Evolutionary conservation across 75 land plant species (phyloP), one percentile per base, ranked within the genome.

Genomic region (Isoetes taiwanensis): DNA sequence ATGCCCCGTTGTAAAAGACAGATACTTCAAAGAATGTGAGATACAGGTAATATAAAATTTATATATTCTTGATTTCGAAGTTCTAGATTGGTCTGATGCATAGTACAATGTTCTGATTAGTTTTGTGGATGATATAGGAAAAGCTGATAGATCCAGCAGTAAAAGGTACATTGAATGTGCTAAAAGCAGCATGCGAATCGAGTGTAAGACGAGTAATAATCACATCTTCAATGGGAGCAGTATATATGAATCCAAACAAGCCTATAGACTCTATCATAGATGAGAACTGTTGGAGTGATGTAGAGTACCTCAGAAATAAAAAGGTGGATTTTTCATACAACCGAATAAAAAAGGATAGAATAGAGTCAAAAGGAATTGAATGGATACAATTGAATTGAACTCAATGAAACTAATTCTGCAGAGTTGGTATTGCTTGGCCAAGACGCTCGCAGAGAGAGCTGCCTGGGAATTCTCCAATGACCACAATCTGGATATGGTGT

Each of bases 391-490:
- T n/a, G n/a, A n/a, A n/a, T n/a, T n/a, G n/a, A n/a, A n/a, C n/a
- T n/a, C n/a, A n/a, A n/a, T n/a, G n/a, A n/a, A n/a, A n/a, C n/a
- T n/a, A n/a, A 30, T 19, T 38, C 20, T 19, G 23, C 63, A 70
- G 80, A 66, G 64, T 57, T 78, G 82, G 85, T 81, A 81, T 56
- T 68, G 75, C n/a, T 64, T 81, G 30, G 76, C 86, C n/a, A 84
- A 84, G 64, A 78, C 76, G 9, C 16, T 78, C 27, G 89, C 89
- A 5, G 89, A 84, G 70, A 78, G 76, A 56, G 77, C 77, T 26
- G 85, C 85, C 3, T 73, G 82, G 82, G 79, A 81, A 4, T 84
- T 57, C 54, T 74, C 76, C 10, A 57, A 65, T 39, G 50, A 68
- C 28, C 41, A 69, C 57, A 65, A 71, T 4, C 14, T 84, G 63